phyloP scores from a whole-genome alignment of 768 basidiomycete species.

The Pleurotus ostreatus region DNA sequence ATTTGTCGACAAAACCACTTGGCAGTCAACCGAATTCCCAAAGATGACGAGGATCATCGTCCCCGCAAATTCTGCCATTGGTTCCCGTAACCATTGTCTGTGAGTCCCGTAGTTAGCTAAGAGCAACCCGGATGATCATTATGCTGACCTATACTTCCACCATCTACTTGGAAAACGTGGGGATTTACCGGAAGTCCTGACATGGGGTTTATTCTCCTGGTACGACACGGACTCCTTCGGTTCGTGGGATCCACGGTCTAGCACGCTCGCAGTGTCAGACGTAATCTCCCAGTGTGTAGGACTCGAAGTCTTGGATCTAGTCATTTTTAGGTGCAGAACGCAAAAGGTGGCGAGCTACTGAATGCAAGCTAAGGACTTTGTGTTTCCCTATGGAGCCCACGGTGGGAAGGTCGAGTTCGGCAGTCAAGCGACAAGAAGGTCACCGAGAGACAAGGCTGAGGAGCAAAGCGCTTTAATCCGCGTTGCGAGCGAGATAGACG shows the following conservation, averaged over 20 bases:
- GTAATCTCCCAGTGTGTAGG: background rate
- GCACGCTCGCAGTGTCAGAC: background rate
- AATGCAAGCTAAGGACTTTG: background rate
- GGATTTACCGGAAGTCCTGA: conserved; percentile 3
- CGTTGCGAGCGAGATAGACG: background rate
- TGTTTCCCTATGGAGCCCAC: background rate
- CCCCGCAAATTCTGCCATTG: conserved; percentile 53
- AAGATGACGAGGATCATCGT: conserved; percentile 51
- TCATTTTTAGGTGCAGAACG: background rate
- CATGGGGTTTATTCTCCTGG: background rate
- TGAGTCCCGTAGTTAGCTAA: background rate
- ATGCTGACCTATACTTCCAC: conserved; percentile 4
- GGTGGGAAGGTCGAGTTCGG: background rate
- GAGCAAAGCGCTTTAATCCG: background rate
- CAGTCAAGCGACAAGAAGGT: background rate
- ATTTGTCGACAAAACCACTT: conserved; percentile 40
- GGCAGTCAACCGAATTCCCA: conserved; percentile 45
- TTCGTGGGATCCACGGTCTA: background rate
- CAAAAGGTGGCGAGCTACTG: too few relatives aligned
- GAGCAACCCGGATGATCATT: background rate
- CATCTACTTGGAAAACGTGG: conserved; percentile 5
- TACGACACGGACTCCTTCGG: too few relatives aligned
- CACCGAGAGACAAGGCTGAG: background rate
- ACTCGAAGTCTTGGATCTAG: conserved; percentile 5
- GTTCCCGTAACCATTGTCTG: conserved; percentile 27